Conservation (phyloP, 371 early-diverging fungal species). For the Zopfochytrium polystomum region DNA sequence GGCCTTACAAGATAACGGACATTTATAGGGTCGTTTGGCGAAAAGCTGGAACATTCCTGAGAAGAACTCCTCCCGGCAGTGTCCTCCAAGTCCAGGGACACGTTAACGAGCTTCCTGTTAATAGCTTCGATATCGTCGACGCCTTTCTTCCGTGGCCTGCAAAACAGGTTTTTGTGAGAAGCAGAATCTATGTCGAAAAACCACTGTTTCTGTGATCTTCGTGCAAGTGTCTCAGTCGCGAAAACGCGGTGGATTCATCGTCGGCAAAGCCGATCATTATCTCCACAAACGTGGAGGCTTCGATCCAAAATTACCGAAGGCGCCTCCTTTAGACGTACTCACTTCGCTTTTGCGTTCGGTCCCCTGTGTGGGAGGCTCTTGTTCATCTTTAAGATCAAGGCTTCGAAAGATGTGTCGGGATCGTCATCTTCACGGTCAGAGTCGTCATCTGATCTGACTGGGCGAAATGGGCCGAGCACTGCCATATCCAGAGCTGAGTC, state of each 20-base stretch:
- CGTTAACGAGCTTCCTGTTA: conserved; percentile 23
- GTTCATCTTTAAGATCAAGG: conserved; percentile 11
- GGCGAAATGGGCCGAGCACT: too few species aligned
- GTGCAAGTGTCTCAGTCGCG: background rate
- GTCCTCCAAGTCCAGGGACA: conserved; percentile 15
- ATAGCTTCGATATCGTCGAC: conserved; percentile 26
- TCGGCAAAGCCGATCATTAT: background rate
- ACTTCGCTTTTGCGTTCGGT: conserved; percentile 24
- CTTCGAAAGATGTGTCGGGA: conserved; percentile 1
- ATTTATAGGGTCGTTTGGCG: conserved; percentile 15
- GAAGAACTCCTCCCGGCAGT: conserved; percentile 6
- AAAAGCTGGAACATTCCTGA: background rate
- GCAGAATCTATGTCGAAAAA: background rate
- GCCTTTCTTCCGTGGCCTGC: conserved; percentile 28
- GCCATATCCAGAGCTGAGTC: too few species aligned
- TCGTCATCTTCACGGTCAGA: conserved; percentile 9
- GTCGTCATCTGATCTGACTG: too few species aligned
- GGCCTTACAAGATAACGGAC: conserved; percentile 17
- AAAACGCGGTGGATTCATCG: too few species aligned
- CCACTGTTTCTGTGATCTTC: background rate
- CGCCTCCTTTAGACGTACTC: background rate
- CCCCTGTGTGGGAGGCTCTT: conserved; percentile 13
- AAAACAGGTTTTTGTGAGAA: background rate
- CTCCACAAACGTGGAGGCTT: background rate
- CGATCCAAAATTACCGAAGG: background rate